Base-by-base conservation (phyloP, 108 stramenopile species). In the Cyclotella choctawhatcheeana region DNA sequence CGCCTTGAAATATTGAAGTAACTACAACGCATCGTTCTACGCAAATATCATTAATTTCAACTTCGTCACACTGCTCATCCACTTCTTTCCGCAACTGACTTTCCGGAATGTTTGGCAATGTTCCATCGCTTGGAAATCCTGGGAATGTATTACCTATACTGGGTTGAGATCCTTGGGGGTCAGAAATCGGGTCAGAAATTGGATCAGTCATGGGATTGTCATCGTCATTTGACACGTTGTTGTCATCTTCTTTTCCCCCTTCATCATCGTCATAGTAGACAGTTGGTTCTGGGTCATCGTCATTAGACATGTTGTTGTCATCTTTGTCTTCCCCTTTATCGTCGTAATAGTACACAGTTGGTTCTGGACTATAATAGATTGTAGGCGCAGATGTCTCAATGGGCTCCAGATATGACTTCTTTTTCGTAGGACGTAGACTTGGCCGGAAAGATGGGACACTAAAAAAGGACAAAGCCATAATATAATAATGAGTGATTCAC, bases 11-110 rank as follows among this genome's bases (percentile, higher is more conserved):
- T 3, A 64, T 64, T 48, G 63, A 64, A 0, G 44, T 47, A 2
- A 64, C 26, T 27, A 37, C 37, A 6, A 64, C 44, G 31, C 63
- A 64, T 20, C 44, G 26, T 4, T 26, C 63, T 14, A 64, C 16
- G 16, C 63, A 64, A 64, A 47, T 44, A 30, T 30, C 34, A 29
- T 32, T 37, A 25, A 30, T 30, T 0, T 17, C 45, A 26, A 64
- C 44, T 64, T 47, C 27, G 6, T 64, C 63, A 47, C 63, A 64
- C 45, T 45, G 25, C 17, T 44, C 44, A 29, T 64, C 63, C 29
- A 45, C 63, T 48, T 64, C 45, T 21, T 64, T 64, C 26, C 45
- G 63, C 18, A 25, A 64, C 21, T 61, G 60, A 0, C 37, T 24
- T 3, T 20, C 60, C 1, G 60, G 40, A 44, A 61, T 13, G 30